phyloP scores from a whole-genome alignment of 1,284 basidiomycete genomes.

The Mycena citricolor region DNA sequence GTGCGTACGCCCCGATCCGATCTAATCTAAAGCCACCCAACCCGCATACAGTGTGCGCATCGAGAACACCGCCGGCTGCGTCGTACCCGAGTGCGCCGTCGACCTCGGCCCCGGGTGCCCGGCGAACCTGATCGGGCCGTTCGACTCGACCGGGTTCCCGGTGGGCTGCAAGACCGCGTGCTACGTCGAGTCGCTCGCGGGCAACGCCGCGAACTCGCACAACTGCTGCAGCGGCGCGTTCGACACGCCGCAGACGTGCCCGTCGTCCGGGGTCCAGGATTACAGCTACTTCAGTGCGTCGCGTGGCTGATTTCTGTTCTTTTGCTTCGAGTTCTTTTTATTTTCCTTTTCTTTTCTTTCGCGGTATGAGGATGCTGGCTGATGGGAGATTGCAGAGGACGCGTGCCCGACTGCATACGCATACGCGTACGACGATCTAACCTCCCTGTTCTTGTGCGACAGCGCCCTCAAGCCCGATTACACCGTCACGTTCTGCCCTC shows the following conservation, averaged over 20 bases:
- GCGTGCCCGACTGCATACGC: conserved; percentile 48
- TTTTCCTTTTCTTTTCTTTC: not conserved
- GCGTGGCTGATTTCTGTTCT: too few relatives aligned
- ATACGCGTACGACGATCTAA: conserved; percentile 52
- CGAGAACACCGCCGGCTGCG: conserved; percentile 41
- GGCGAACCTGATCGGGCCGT: conserved; percentile 50
- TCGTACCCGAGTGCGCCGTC: conserved; percentile 39
- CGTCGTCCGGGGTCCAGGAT: conserved; percentile 38
- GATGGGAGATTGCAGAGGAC: conserved; percentile 32
- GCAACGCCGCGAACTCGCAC: conserved; percentile 36
- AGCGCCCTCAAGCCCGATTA: conserved; percentile 40
- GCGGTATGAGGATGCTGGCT: not conserved
- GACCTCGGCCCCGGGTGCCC: conserved; percentile 45
- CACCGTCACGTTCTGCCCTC: conserved; percentile 52
- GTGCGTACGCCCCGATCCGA: not conserved
- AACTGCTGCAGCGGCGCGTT: conserved; percentile 48
- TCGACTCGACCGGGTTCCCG: conserved; percentile 50
- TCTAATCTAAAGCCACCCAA: not conserved
- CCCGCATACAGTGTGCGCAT: conserved; percentile 34
- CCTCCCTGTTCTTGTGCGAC: conserved; percentile 46
- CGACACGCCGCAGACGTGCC: conserved; percentile 43
- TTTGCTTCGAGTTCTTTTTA: not conserved
- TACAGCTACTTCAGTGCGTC: conserved; percentile 49
- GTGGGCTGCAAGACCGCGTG: conserved; percentile 67
- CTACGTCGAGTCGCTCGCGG: conserved; percentile 38